Base-by-base conservation (phyloP, 495 filamentous ascomycete species). In the Penicillium odoratum region DNA sequence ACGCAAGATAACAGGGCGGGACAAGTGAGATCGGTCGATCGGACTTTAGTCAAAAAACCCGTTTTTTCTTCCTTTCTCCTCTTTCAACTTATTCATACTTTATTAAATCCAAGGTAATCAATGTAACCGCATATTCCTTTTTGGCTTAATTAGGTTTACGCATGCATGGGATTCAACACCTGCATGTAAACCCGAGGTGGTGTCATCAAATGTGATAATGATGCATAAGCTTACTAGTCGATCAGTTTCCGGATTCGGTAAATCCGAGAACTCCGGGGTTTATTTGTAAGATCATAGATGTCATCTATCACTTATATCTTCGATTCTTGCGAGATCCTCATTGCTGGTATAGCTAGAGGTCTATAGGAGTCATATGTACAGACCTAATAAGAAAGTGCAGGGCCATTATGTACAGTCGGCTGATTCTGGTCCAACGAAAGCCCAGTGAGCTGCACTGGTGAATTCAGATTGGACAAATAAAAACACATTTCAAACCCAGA, bases 1-100 rank as follows among this genome's bases (percentile, higher is more conserved):
- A 59, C 59, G 67, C 52, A 62, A 58, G 64, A 67, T 69, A 64
- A 64, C 56, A 28, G 54, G 52, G 36, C 42, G 56, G 46, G 51
- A 55, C 51, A 21, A 40, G 50, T 31, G 42, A 30, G 53, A 57
- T 57, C 49, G 56, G 51, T 53, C 57, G 62, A 68, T 66, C 65
- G 57, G n/a, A 31, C 47, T 13, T 36, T 36, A 36, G 8, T 11
- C 13, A 9, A 9, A 6, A 33, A 33, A 33, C 1, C 13, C 33
- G 9, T 11, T 11, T 9, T 33, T 16, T 49, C 26, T 29, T 5
- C 1, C 13, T 49, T 15, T n/a, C 46, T 48, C 26, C 29, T 50
- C 47, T 49, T 49, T 49, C 9, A 4, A 7, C 26, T 28, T 26
- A 36, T 36, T 11, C 33, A 33, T 28, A 4, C 8, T 47, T 47